Evolutionary conservation across 148 eudicot genomes (phyloP), one percentile per base, ranked within the genome.

Genomic region (Vaccinium darrowii): DNA sequence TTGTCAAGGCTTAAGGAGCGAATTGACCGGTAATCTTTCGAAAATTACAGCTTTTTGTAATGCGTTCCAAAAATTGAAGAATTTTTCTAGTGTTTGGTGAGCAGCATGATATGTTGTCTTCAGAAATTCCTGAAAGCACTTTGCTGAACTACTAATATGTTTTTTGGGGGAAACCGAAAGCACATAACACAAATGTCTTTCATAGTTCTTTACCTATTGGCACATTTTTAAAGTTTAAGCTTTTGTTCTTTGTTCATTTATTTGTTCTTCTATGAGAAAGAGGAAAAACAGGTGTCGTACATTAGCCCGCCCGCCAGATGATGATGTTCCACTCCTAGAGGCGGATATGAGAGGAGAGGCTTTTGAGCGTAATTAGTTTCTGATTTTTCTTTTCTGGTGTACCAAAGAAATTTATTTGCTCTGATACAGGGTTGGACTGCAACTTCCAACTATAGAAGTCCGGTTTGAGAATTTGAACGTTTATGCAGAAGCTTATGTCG

Each of bases 381-480:
- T 0, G n/a, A 4, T 60, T 5, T 16, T 19, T 21, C 6, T 21
- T 8, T 21, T 9, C 8, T 63, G 27, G 5, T 23, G 71, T 12
- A 53, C 13, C 56, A 13, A 63, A 67, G 73, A 33, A 67, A 18
- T 67, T 67, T 67, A 3, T 67, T 14, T 9, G 3, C 5, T 13
- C 15, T 49, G 13, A 13, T 19, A 3, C 88, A 92, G 94, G 79
- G 94, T 91, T 80, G 90, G 89, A 18, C 82, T 92, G 78, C 89
- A 90, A 50, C 81, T 90, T 78, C 94, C 94, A 8, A 83, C 89
- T 1, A 87, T 92, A 72, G 92, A 92, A 90, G 90, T 92, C 57
- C 74, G 91, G 52, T 90, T 75, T 63, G 90, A 90, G 88, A 84
- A 90, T 71, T 81, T 92, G 23, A 88, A 85, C 78, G 87, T 92